Evolutionary conservation across 257 asterid species (phyloP).

Genomic region (Capsicum rhomboideum): DNA sequence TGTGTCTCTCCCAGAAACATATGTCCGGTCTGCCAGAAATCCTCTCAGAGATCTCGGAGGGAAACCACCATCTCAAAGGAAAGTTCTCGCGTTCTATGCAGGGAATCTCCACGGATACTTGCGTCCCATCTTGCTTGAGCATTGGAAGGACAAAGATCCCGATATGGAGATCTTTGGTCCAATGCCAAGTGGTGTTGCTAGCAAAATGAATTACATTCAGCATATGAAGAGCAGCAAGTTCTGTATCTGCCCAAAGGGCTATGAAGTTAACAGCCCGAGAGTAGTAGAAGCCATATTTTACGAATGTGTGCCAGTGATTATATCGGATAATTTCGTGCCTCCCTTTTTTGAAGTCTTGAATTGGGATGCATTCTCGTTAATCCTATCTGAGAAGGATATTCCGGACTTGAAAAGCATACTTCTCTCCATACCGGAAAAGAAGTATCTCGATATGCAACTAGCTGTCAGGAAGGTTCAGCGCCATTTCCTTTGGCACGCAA

Average conservation of each 20-base stretch:
- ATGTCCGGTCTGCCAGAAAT: constrained; percentile 60
- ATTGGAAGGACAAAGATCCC: constrained; percentile 64
- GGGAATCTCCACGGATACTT: constrained; percentile 81
- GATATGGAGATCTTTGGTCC: constrained; percentile 68
- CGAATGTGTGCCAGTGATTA: constrained; percentile 81
- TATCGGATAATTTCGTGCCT: constrained; percentile 87
- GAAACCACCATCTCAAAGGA: constrained; percentile 58
- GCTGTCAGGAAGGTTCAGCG: constrained; percentile 58
- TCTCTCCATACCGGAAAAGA: constrained; percentile 42
- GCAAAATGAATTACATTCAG: constrained; percentile 79
- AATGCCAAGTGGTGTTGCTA: constrained; percentile 76
- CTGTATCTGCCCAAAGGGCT: constrained; percentile 88
- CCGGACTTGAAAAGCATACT: constrained; percentile 52
- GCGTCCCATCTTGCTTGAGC: constrained; percentile 60
- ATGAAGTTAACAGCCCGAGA: constrained; percentile 91
- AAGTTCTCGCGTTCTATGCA: constrained; percentile 69
- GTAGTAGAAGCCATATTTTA: constrained; percentile 82
- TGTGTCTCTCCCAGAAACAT: constrained; percentile 70
- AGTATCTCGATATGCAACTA: constrained; percentile 60
- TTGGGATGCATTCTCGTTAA: constrained; percentile 62
- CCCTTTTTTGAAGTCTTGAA: constrained; percentile 80
- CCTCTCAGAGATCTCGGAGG: constrained; percentile 86
- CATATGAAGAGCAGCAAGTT: constrained; percentile 85
- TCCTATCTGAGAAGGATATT: constrained; percentile 66
- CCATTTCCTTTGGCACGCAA: constrained; percentile 85